Base-by-base conservation (phyloP, 2,329 filamentous ascomycete genomes). In the Colletotrichum acutatum region DNA sequence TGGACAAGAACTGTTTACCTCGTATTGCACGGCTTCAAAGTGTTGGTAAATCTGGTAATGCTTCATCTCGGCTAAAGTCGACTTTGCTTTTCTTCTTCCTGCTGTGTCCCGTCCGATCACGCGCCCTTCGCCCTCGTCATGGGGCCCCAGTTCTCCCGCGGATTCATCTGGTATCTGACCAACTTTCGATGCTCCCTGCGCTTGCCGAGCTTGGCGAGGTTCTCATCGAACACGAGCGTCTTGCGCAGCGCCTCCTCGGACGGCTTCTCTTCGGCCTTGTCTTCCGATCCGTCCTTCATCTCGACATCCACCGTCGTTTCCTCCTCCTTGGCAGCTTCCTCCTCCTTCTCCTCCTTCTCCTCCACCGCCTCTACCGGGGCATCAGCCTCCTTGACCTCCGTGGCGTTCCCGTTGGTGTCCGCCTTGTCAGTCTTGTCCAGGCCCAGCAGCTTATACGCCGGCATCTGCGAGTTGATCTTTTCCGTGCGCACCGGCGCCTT, bases 141-240 rank as follows among this genome's bases (percentile, higher is more conserved):
- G 1, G 97, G 97, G 0, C 97, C 97, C 97, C 97, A 99, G 81
- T 98, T 97, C 79, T 95, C 92, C 72, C 93, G 87, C 58, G 97
- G 97, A 80, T 98, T 98, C 74, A 92, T 84, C 84, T 98, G 97
- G 82, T 98, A 99, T 75, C 96, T 88, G 66, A 97, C 91, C 58
- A 97, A 87, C 75, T 92, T 93, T 80, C 90, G 92, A 72, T 85
- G 88, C 66, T 90, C 88, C 74, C 86, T 89, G 72, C 94, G 92
- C 76, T 87, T 92, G 0, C 95, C 96, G 14, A 98, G 86, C 67
- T 86, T 81, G 81, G 95, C 95, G 14, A 98, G 87, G 46, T 86
- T 81, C 81, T 97, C 94, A 80, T 98, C 92, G 80, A 99, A 98
- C 0, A 86, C 79, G 16, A 86, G 78, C 3, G 92, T 89, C 70